Percentiles rank a stretch among this genome's conserved stretches.
phyloP scores from a whole-genome alignment of 176 grass and related monocot species.

The Saccharum officinarum region DNA sequence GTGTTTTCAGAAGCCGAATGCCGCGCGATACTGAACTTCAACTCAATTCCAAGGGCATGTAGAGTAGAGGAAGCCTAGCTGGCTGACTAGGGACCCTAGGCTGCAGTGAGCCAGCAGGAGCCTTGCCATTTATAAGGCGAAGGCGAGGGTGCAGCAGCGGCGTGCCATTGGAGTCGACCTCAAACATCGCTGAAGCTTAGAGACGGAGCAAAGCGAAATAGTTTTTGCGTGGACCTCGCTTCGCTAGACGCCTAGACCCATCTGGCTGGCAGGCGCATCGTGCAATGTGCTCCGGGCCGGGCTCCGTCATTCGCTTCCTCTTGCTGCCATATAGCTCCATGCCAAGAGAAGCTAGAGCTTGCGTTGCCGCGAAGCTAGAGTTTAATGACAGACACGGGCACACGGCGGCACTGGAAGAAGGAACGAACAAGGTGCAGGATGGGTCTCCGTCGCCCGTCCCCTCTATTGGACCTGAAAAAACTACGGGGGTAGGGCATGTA shows the following conservation, averaged over 20 bases:
- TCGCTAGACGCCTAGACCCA: neutral
- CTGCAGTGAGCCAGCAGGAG: neutral
- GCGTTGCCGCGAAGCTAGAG: conserved; percentile 14
- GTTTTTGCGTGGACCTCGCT: neutral
- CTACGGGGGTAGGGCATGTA: too few relatives aligned
- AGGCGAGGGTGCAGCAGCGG: neutral
- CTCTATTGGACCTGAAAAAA: too few relatives aligned
- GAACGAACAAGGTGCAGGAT: too few relatives aligned
- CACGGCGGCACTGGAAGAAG: neutral
- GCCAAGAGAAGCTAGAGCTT: neutral
- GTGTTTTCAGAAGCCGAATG: neutral
- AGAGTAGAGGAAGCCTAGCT: neutral
- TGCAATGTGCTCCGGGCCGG: neutral
- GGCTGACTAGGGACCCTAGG: conserved; percentile 22
- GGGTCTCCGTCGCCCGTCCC: too few relatives aligned
- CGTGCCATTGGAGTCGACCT: neutral
- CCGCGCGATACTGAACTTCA: neutral
- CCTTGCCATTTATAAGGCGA: conserved; percentile 35
- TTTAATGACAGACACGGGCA: conserved; percentile 20
- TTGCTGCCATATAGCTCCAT: neutral
- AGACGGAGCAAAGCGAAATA: neutral
- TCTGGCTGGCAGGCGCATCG: neutral
- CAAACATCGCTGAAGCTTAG: neutral
- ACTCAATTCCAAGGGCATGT: neutral
- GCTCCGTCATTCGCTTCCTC: neutral